These are phyloP conservation scores for Plectosphaerella cucumerina DNA, from an alignment of 2,329 filamentous ascomycete species.

Conservation along the genomic window DNA sequence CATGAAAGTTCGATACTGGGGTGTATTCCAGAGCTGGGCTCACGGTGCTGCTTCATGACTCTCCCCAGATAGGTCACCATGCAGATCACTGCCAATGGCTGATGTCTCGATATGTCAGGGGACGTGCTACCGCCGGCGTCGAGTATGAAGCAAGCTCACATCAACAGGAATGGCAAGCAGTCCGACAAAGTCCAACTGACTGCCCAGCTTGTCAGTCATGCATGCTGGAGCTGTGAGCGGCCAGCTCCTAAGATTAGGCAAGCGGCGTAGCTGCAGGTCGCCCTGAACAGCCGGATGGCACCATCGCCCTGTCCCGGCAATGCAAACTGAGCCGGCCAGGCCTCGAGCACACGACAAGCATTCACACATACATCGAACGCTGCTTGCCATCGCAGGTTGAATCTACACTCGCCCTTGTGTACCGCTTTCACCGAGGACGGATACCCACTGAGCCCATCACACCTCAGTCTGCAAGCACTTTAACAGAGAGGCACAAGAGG, in stretches of 20 bases:
- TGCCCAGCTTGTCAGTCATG: background rate
- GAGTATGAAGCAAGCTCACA: no score
- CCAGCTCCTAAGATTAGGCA: background rate
- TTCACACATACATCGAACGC: background rate
- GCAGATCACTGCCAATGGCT: no score
- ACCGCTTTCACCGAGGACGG: background rate
- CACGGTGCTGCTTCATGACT: no score
- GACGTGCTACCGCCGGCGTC: no score
- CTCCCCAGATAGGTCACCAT: no score
- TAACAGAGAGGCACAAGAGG: slow-evolving; percentile 1
- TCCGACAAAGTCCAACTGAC: no score
- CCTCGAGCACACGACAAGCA: slow-evolving; percentile 5
- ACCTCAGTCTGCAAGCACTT: slow-evolving; percentile 7
- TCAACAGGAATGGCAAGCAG: no score
- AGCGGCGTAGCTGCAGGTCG: slow-evolving; percentile 1
- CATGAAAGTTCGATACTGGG: no score
- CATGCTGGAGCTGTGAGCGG: background rate
- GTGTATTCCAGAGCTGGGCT: no score
- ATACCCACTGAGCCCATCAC: slow-evolving; percentile 2
- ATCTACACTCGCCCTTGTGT: background rate
- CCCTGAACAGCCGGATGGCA: background rate
- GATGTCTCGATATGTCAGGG: no score
- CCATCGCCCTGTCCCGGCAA: background rate
- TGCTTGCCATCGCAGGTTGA: no score
- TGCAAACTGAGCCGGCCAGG: slow-evolving; percentile 1